These are phyloP conservation scores for Nicotiana tomentosiformis DNA, from an alignment of 257 asterid species.

Conservation along the genomic window DNA sequence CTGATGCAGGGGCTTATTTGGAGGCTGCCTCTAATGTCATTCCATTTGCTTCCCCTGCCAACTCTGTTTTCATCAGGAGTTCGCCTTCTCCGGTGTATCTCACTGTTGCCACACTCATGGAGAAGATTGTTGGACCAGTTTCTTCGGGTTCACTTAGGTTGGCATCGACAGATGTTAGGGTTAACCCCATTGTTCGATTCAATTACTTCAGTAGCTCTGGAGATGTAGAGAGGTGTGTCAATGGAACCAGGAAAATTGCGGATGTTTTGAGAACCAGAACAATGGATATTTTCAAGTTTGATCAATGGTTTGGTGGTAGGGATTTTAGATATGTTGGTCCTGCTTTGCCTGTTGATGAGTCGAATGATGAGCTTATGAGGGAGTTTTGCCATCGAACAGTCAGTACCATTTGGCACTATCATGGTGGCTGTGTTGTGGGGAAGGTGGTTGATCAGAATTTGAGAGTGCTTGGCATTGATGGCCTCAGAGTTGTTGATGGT, in stretches of 20 bases:
- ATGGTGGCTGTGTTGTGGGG: slow-evolving; percentile 84
- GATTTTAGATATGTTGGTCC: slow-evolving; percentile 68
- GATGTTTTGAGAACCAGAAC: slow-evolving; percentile 48
- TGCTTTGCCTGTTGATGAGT: slow-evolving; percentile 51
- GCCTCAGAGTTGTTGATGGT: slow-evolving; percentile 76
- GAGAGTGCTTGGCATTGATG: slow-evolving; percentile 51
- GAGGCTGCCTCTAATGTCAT: slow-evolving; percentile 83
- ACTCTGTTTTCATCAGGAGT: slow-evolving; percentile 39
- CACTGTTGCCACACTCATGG: slow-evolving; percentile 88
- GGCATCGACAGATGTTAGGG: slow-evolving; percentile 67
- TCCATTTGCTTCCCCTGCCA: slow-evolving; percentile 66
- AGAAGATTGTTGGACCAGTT: slow-evolving; percentile 68
- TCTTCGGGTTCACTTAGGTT: slow-evolving; percentile 68
- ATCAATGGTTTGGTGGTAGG: slow-evolving; percentile 50
- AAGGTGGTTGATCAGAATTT: slow-evolving; percentile 63
- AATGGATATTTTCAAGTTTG: slow-evolving; percentile 62
- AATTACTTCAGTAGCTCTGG: slow-evolving; percentile 57
- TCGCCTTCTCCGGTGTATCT: slow-evolving; percentile 40
- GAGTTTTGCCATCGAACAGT: slow-evolving; percentile 76
- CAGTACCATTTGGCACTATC: slow-evolving; percentile 94
- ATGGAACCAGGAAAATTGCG: slow-evolving; percentile 53
- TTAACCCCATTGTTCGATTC: slow-evolving; percentile 63
- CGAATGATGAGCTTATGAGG: slow-evolving; percentile 43
- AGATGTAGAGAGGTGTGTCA: slow-evolving; percentile 62
- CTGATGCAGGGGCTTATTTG: slow-evolving; percentile 54